phyloP scores from a whole-genome alignment of 768 basidiomycete species.

The Phanerodontia chrysosporium region DNA sequence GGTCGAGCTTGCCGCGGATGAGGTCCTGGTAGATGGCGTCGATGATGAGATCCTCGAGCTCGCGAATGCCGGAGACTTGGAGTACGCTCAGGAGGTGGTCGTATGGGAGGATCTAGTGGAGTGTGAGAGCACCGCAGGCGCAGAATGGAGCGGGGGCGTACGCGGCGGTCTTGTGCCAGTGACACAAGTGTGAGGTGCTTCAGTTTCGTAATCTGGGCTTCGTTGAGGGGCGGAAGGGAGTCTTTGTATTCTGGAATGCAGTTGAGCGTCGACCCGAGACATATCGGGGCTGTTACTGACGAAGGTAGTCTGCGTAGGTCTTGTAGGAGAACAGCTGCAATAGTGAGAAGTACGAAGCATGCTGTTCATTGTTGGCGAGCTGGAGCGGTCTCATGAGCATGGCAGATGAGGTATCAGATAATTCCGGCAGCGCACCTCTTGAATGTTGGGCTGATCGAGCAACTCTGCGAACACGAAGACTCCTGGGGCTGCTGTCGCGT shows the following conservation, averaged over 20 bases:
- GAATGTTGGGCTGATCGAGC: conserved; percentile 75
- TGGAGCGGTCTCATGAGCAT: conserved; percentile 27
- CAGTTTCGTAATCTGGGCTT: conserved; percentile 78
- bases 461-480: conserved; percentile 92
- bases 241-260: conserved; percentile 55
- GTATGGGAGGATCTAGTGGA: conserved; percentile 77
- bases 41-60: conserved; percentile 95
- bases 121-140: neutral
- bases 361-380: conserved; percentile 65
- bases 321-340: conserved; percentile 89
- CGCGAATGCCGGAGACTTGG: conserved; percentile 74
- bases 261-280: neutral
- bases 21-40: conserved; percentile 93
- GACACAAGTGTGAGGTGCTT: conserved; percentile 92
- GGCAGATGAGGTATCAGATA: neutral
- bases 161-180: conserved; percentile 72
- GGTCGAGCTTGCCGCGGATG: conserved; percentile 88
- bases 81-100: conserved; percentile 63
- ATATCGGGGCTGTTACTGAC: conserved; percentile 25
- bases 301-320: conserved; percentile 78
- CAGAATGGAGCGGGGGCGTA: conserved; percentile 33
- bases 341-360: conserved; percentile 56
- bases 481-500: conserved; percentile 84
- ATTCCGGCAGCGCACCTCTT: conserved; percentile 54
- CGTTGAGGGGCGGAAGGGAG: conserved; percentile 60